Percentiles rank a stretch among this genome's conserved stretches.
phyloP scores from a whole-genome alignment of 2,329 filamentous ascomycete species.

The Balansia obtecta region DNA sequence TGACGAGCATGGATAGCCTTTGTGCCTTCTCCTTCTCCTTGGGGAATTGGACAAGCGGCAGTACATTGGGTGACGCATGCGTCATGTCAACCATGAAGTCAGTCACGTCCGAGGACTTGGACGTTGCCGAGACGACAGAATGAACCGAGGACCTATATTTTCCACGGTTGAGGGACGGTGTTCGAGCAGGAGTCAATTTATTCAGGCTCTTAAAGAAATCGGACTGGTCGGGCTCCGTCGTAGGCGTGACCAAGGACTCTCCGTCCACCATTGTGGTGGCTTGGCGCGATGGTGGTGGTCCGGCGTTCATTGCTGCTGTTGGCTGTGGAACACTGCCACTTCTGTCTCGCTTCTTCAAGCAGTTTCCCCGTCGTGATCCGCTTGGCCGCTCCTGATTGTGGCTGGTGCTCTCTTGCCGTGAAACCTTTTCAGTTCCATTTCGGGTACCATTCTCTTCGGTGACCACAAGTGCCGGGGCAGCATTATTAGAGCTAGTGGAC shows the following conservation, averaged over 20 bases:
- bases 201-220: slow-evolving; percentile 33
- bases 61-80: slow-evolving; percentile 31
- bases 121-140: slow-evolving; percentile 30
- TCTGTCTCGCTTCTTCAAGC: slow-evolving; percentile 39
- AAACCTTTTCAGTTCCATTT: slow-evolving; percentile 13
- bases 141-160: slow-evolving; percentile 32
- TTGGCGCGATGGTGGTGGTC: slow-evolving; percentile 19
- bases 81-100: slow-evolving; percentile 28
- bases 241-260: slow-evolving; percentile 38
- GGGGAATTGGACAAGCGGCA: slow-evolving; percentile 42
- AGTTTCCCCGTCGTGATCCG: slow-evolving; percentile 35
- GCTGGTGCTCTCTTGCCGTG: slow-evolving; percentile 23
- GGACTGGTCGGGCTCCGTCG: slow-evolving; percentile 26
- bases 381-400: slow-evolving; percentile 27
- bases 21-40: slow-evolving; percentile 39
- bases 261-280: slow-evolving; percentile 36
- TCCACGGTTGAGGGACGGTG: slow-evolving; percentile 30
- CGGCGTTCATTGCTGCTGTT: slow-evolving; percentile 31
- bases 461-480: slow-evolving; percentile 62
- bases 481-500: slow-evolving; percentile 30
- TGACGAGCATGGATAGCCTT: slow-evolving; percentile 47
- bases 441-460: slow-evolving; percentile 47
- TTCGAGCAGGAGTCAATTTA: slow-evolving; percentile 23
- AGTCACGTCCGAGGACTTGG: slow-evolving; percentile 26
- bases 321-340: slow-evolving; percentile 35